Base-by-base conservation (phyloP, 2,329 filamentous ascomycete species). In the Bipolaris victoriae region DNA sequence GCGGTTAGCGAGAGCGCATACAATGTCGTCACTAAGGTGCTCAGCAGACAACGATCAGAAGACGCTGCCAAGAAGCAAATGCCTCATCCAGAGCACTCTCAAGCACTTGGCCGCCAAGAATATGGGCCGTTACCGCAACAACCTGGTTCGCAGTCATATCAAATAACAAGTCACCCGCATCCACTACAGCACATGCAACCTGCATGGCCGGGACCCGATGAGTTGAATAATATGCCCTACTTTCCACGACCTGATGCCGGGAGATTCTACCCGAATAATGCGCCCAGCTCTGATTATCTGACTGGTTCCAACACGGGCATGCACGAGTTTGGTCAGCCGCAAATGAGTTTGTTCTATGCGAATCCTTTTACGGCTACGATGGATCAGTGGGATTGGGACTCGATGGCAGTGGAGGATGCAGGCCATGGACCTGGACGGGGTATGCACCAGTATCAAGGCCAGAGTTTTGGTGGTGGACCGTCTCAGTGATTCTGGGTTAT, bases 1-100 rank as follows among this genome's bases (percentile, higher is more conserved):
- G 56, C 54, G 16, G 64, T 76, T 11, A 72, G 73, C 4, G 49
- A 61, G 20, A 68, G 70, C 15, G 76, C 75, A 31, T 75, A 64
- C 49, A 59, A 59, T 10, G 26, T 66, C 5, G 50, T 62, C 1
- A 20, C 58, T 24, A 55, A 63, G 10, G 56, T 69, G 10, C 46
- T 62, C 48, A 61, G 35, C 11, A 53, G 50, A 20, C 52, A 52
- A 36, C 51, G 20, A 13, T 36, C 53, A 26, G 26, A 49, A 13
- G 33, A 49, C 2, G 46, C 51, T 29, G 35, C 40, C 35, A 22
- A 26, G 18, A 45, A 44, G 13, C 29, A 36, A 6, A 39, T 55
- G 47, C 40, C 55, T 11, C 33, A 46, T 33, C 46, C 24, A 36
- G 40, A 35, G 53, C 18, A 16, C 20, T 15, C 18, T 2, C 43